phyloP scores from a whole-genome alignment of 805 yeast species.

The Zygotorulaspora florentina region DNA sequence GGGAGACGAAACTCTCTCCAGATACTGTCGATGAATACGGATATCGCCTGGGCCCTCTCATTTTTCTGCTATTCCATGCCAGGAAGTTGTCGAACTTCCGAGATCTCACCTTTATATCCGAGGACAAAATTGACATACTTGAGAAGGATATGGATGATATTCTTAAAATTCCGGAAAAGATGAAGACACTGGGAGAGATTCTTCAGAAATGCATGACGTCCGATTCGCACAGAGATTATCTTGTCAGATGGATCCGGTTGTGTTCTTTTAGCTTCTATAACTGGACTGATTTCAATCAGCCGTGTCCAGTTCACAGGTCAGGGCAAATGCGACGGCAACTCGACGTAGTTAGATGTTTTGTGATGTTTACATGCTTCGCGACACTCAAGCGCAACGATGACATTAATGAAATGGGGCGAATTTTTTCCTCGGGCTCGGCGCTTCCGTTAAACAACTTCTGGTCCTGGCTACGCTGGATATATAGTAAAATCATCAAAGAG shows the following conservation, averaged over 20 bases:
- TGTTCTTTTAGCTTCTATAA: background rate
- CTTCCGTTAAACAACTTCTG: constrained; percentile 1
- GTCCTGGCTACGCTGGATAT: background rate
- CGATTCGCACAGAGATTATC: background rate
- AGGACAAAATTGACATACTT: background rate
- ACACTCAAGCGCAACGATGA: background rate
- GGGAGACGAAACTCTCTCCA: background rate
- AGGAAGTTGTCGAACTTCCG: background rate
- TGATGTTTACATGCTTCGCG: background rate
- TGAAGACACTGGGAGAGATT: background rate
- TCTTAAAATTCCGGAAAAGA: background rate
- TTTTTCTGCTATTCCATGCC: background rate
- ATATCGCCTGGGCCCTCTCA: background rate
- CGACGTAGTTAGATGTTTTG: background rate
- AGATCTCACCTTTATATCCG: background rate
- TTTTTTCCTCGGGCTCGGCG: background rate
- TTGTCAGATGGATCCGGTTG: background rate
- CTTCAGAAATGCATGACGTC: background rate
- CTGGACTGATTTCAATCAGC: background rate
- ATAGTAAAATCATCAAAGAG: constrained; percentile 1
- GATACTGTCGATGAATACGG: constrained; percentile 1
- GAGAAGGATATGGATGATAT: background rate
- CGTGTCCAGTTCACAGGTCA: background rate
- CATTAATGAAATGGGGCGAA: background rate
- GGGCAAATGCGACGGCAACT: background rate